Conservation (phyloP, 169 alveolate species). For the Amoebophrya sp. region DNA sequence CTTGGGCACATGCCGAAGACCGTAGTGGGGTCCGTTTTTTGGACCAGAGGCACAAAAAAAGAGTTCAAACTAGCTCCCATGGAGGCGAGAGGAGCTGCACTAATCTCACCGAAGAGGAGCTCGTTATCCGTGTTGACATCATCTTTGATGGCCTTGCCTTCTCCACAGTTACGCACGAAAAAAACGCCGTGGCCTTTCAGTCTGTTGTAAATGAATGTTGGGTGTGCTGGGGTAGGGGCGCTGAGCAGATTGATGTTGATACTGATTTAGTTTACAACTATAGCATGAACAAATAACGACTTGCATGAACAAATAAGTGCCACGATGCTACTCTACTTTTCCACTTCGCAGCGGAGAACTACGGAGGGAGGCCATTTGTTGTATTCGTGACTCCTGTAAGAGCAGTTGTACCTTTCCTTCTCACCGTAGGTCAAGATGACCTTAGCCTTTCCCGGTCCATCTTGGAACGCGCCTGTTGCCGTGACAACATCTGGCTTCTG, state of each 20-base stretch:
- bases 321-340: no score
- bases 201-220: background rate
- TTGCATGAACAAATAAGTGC: no score
- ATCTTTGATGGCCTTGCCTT: slow-evolving; percentile 56
- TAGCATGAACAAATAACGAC: no score
- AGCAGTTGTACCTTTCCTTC: no score
- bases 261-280: no score
- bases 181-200: slow-evolving; percentile 36
- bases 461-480: background rate
- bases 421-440: background rate
- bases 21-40: slow-evolving; percentile 43
- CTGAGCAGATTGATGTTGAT: no score
- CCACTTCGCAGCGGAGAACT: no score
- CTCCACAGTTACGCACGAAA: slow-evolving; percentile 52
- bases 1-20: slow-evolving; percentile 54
- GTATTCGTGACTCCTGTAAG: no score
- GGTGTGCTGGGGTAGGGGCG: no score
- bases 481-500: background rate
- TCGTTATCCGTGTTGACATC: slow-evolving; percentile 57
- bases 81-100: slow-evolving; percentile 59
- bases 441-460: background rate
- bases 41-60: slow-evolving; percentile 57
- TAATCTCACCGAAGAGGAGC: slow-evolving; percentile 67
- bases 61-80: slow-evolving; percentile 59
- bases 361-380: no score